Conservation (phyloP, 2,329 filamentous ascomycete genomes). For the Colletotrichum eleusines region DNA sequence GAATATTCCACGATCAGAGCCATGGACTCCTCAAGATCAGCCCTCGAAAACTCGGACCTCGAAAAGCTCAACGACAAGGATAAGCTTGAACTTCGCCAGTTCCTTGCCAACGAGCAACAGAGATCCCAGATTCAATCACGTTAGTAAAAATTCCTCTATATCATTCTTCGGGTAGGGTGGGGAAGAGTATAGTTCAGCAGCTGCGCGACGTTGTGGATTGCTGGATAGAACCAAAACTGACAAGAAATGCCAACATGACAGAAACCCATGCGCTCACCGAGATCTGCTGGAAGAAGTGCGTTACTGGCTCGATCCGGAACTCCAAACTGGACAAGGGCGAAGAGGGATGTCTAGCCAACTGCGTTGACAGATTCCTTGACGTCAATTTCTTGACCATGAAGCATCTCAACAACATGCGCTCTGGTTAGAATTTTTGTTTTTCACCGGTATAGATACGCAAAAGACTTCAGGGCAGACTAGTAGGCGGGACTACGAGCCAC, state of each 20-base stretch:
- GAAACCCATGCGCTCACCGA: slow-evolving; percentile 71
- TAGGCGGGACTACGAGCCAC: neutral
- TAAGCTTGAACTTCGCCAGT: slow-evolving; percentile 88
- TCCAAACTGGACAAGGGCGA: slow-evolving; percentile 81
- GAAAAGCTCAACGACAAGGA: slow-evolving; percentile 83
- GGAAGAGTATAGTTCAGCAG: neutral
- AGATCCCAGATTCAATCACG: slow-evolving; percentile 76
- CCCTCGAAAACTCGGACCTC: slow-evolving; percentile 71
- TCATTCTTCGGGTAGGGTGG: neutral
- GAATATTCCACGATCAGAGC: neutral
- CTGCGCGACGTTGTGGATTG: neutral
- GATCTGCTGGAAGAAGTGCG: slow-evolving; percentile 95
- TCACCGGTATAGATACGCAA: neutral
- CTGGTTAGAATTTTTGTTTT: slow-evolving; percentile 10
- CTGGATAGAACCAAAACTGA: neutral
- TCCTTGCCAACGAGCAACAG: slow-evolving; percentile 86
- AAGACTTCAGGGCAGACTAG: too few relatives aligned
- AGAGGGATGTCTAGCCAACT: slow-evolving; percentile 89
- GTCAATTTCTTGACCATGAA: slow-evolving; percentile 86
- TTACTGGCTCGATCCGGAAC: slow-evolving; percentile 78
- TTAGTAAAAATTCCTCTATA: slow-evolving; percentile 57
- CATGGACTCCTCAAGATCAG: slow-evolving; percentile 53
- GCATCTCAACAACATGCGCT: slow-evolving; percentile 77
- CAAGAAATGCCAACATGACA: slow-evolving; percentile 46
- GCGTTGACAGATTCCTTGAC: slow-evolving; percentile 94